Conservation (phyloP, 176 grass and related monocot genomes). For the Thalia dealbata region DNA sequence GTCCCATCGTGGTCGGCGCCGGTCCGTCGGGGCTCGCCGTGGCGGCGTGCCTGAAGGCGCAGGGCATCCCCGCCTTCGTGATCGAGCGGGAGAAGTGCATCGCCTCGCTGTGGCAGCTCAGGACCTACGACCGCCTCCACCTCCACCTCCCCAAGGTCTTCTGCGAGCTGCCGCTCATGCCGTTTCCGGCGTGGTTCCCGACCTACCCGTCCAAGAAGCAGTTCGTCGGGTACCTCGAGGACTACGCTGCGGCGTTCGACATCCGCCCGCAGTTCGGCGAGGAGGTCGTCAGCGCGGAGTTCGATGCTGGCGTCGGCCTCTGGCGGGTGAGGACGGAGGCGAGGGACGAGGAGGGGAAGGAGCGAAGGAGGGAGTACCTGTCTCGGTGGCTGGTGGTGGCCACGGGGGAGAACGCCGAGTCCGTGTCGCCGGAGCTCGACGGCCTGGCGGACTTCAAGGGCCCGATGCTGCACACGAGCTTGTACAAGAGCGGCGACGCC, state of each 20-base stretch:
- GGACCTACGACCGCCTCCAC: conserved; percentile 14
- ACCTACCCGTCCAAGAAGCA: conserved; percentile 16
- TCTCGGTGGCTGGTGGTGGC: conserved; percentile 14
- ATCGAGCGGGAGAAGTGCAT: conserved; percentile 11
- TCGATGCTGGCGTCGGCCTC: conserved; percentile 2
- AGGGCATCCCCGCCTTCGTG: conserved; percentile 5
- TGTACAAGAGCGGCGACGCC: conserved; percentile 2
- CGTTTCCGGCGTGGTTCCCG: conserved; percentile 5
- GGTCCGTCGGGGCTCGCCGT: conserved; percentile 16
- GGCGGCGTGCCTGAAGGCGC: conserved; percentile 9
- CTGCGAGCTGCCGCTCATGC: conserved; percentile 21
- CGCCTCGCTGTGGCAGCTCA: conserved; percentile 17
- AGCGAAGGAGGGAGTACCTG: not conserved
- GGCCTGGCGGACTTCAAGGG: not conserved
- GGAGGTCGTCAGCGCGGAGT: conserved; percentile 5
- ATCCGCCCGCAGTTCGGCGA: conserved; percentile 6
- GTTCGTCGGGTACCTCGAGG: conserved; percentile 16
- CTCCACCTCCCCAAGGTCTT: conserved; percentile 17
- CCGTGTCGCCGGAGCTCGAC: conserved; percentile 10
- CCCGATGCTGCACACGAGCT: not conserved
- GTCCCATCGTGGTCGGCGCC: conserved; percentile 10
- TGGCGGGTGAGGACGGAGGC: conserved; percentile 7
- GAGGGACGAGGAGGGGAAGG: not conserved
- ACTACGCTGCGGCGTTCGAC: conserved; percentile 2
- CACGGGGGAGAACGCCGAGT: conserved; percentile 19